Conservation (phyloP, 257 asterid genomes). For the Fraxinus americana region DNA sequence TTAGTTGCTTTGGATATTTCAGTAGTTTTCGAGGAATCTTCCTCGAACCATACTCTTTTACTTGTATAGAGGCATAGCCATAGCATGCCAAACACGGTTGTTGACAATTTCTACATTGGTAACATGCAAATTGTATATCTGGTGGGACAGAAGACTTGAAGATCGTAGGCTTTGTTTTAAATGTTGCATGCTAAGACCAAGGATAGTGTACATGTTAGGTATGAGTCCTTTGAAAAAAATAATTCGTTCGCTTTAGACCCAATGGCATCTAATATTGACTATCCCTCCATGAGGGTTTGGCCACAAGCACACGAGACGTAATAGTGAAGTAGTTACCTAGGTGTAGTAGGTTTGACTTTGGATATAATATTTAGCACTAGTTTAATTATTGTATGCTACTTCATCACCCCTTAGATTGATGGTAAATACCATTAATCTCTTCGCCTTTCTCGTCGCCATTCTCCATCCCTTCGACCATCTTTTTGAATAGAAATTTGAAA, state of each 20-base stretch:
- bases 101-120: neutral
- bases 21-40: neutral
- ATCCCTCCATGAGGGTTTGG: neutral
- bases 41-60: neutral
- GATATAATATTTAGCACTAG: neutral
- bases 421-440: too few relatives aligned
- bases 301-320: neutral
- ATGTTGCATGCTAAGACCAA: slow-evolving; percentile 4
- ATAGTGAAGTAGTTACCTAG: neutral
- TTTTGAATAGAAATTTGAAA: too few relatives aligned
- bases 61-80: too few relatives aligned
- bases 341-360: neutral
- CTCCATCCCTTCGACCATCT: too few relatives aligned
- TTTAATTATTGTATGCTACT: too few relatives aligned
- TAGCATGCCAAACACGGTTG: neutral
- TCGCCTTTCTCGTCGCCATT: too few relatives aligned
- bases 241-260: slow-evolving; percentile 26
- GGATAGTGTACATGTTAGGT: slow-evolving; percentile 11
- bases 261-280: slow-evolving; percentile 29
- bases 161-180: neutral
- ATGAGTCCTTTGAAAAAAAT: neutral
- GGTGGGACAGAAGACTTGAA: too few relatives aligned
- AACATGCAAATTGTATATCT: too few relatives aligned
- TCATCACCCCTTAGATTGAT: too few relatives aligned
- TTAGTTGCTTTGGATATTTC: too few relatives aligned